These are phyloP conservation scores for Trichoderma virens DNA, from an alignment of 495 filamentous ascomycete species.

Conservation along the genomic window DNA sequence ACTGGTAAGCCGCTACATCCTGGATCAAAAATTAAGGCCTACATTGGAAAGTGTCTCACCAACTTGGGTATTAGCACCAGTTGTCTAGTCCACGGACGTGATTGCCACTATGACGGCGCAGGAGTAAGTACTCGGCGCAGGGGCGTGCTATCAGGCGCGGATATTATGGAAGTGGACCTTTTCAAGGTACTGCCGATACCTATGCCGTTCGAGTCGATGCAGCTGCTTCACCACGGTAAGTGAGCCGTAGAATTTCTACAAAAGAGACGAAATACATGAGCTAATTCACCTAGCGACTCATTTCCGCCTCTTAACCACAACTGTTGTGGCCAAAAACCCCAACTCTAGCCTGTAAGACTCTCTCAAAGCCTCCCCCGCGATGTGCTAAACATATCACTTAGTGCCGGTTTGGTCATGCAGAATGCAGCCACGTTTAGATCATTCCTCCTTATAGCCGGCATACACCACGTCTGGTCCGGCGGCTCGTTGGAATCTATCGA, in stretches of 20 bases:
- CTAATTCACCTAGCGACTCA: neutral
- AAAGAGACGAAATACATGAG: neutral
- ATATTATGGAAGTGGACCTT: conserved; percentile 14
- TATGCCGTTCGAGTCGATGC: conserved; percentile 6
- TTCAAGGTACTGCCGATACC: conserved; percentile 13
- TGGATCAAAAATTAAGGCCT: neutral
- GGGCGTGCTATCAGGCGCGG: neutral
- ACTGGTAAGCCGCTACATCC: conserved; percentile 47
- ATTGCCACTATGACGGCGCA: neutral
- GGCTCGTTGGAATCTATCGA: conserved; percentile 16
- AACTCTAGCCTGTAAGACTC: neutral
- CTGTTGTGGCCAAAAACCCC: neutral
- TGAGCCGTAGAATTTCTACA: neutral
- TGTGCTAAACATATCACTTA: neutral
- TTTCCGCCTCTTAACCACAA: conserved; percentile 9
- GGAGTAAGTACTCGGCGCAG: neutral
- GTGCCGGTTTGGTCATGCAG: conserved; percentile 12
- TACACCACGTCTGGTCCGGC: conserved; percentile 17
- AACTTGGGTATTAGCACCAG: neutral
- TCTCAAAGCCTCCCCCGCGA: neutral
- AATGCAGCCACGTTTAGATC: conserved; percentile 16
- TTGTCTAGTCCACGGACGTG: conserved; percentile 3
- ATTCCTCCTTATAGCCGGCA: conserved; percentile 17
- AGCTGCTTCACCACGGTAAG: conserved; percentile 10
- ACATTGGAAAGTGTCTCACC: conserved; percentile 3